A percentile compares a stretch with the other conserved stretches of the same genome.
Conservation (phyloP, 495 filamentous ascomycete species). For the Aspergillus homomorphus region DNA sequence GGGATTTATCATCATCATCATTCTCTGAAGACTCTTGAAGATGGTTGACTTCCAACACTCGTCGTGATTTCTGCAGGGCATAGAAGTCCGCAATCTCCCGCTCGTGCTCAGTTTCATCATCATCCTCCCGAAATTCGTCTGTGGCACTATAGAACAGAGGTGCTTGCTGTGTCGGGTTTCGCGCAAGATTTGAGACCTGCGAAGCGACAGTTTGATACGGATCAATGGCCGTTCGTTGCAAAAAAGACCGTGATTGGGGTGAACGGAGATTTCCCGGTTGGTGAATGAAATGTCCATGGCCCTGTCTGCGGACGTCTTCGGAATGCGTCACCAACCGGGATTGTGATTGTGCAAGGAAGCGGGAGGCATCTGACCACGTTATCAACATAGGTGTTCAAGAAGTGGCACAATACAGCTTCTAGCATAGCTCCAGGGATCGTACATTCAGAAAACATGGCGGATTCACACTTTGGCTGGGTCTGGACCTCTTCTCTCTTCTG, state of each 20-base stretch:
- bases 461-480: background rate
- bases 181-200: constrained; percentile 68
- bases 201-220: constrained; percentile 70
- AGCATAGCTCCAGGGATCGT: constrained; percentile 36
- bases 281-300: constrained; percentile 43
- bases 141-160: constrained; percentile 89
- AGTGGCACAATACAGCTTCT: background rate
- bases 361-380: constrained; percentile 75
- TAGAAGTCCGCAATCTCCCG: constrained; percentile 91
- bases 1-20: constrained; percentile 63
- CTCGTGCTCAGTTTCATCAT: constrained; percentile 87
- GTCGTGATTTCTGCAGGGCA: constrained; percentile 81
- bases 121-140: constrained; percentile 80
- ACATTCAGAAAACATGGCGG: constrained; percentile 95
- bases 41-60: constrained; percentile 77
- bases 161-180: constrained; percentile 66
- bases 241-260: constrained; percentile 46
- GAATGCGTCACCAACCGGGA: constrained; percentile 72
- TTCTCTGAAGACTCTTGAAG: constrained; percentile 78
- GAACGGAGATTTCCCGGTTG: constrained; percentile 46
- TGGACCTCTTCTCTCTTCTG: background rate
- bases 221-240: constrained; percentile 55
- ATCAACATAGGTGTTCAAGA: background rate
- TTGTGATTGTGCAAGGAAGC: constrained; percentile 96
- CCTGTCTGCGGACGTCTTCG: constrained; percentile 53